Conservation (phyloP, 1,284 basidiomycete genomes). For the Ustilago xerochloae region DNA sequence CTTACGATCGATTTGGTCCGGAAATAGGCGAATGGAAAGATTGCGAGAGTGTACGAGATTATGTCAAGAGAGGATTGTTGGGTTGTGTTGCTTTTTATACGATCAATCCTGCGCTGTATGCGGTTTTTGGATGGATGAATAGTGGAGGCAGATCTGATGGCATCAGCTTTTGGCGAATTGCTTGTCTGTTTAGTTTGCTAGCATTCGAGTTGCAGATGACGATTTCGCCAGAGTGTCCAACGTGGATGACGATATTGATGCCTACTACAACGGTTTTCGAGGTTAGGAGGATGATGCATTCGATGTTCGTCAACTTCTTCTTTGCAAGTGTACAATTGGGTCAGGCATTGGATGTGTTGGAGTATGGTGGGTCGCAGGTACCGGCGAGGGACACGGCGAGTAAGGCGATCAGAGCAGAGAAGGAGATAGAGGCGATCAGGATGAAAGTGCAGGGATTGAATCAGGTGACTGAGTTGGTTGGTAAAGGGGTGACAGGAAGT, state of each 20-base stretch:
- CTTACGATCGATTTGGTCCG: constrained; percentile 86
- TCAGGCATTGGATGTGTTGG: constrained; percentile 69
- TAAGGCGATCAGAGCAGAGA: neutral
- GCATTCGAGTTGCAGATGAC: constrained; percentile 62
- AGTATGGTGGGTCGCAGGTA: constrained; percentile 23
- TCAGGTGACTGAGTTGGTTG: neutral
- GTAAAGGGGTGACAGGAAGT: neutral
- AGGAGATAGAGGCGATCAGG: constrained; percentile 15
- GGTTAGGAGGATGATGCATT: constrained; percentile 79
- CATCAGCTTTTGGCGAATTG: constrained; percentile 69
- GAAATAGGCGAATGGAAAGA: constrained; percentile 77
- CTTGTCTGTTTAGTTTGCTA: constrained; percentile 40
- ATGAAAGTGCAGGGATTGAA: constrained; percentile 1
- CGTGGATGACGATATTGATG: constrained; percentile 73
- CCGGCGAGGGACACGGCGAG: constrained; percentile 3
- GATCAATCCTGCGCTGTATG: constrained; percentile 74
- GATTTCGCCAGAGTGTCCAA: constrained; percentile 48
- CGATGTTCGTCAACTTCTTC: constrained; percentile 78
- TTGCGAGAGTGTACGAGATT: constrained; percentile 77
- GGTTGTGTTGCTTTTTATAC: constrained; percentile 80
- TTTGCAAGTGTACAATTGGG: constrained; percentile 77
- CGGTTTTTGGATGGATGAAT: constrained; percentile 76
- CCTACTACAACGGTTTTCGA: constrained; percentile 78
- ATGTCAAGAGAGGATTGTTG: constrained; percentile 77
- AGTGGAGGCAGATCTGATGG: constrained; percentile 67